Base-by-base conservation (phyloP, 306 rosid genomes). In the Pueraria montana region DNA sequence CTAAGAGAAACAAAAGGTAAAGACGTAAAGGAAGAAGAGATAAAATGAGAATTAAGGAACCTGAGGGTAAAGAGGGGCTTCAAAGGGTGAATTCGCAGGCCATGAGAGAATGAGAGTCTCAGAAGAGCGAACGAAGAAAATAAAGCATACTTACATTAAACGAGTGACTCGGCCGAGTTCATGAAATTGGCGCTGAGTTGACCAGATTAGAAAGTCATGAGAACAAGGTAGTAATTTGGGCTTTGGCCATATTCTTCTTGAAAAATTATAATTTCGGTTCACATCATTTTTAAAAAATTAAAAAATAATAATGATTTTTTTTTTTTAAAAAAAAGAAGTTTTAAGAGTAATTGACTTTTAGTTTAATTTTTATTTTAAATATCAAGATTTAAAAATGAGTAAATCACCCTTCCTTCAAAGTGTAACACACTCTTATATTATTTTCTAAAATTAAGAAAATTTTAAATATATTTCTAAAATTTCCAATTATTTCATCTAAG, bases 21-120 rank as follows among this genome's bases (percentile, higher is more conserved):
- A 46, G 16, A 62, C 14, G 10, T 16, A 18, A 21, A 27, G 20
- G 81, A 6, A 61, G 63, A 63, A 76, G 45, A 23, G 50, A 16
- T n/a, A 17, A 32, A 50, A 1, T 78, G 83, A 58, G 80, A n/a
- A n/a, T n/a, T n/a, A n/a, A n/a, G n/a, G n/a, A 85, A 91, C 94
- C 94, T 87, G 32, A 77, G 76, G 63, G 36, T 8, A 38, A 64
- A 50, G 46, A 0, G 11, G 72, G 74, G 82, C 72, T 82, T 82
- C 80, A 74, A 80, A 68, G 87, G 49, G 71, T 40, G 86, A 82
- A 84, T 82, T 88, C 67, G 74, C 68, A 63, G 68, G 75, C 43
- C 64, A 23, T 40, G 26, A 62, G 34, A 20, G 49, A 45, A 26
- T 2, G 26, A 49, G 83, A 77, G 83, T 6, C 11, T 38, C 43